Evolutionary conservation across 169 alveolate genomes (phyloP), one percentile per base, ranked within the genome.

Genomic region (Eimeria acervulina): DNA sequence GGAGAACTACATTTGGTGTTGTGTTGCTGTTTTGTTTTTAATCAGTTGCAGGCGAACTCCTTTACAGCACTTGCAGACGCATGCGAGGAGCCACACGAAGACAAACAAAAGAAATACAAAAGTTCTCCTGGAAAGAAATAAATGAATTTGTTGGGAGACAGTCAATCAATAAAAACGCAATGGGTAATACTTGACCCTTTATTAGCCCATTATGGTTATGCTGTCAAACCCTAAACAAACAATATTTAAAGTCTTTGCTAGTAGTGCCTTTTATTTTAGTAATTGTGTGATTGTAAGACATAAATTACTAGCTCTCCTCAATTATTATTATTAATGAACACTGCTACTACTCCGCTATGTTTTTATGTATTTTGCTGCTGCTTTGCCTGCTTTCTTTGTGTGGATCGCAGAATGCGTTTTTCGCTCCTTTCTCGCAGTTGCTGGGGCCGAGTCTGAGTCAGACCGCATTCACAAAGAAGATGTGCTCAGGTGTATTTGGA

Each of bases 401-500:
- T 12, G 74, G 4, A 6, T 33, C 12, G 6, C 90, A 80, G 90
- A 80, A 28, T 84, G 74, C 55, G 80, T 84, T 33, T 84, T 84
- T 55, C 93, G 74, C 31, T 84, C 93, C 5, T 59, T 84, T 31
- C 78, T 23, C 33, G 52, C 80, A 8, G 38, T 4, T 33, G 74
- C 78, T 36, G 80, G 80, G 4, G 52, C 93, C 4, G n/a, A 7
- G n/a, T 12, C 90, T 5, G 55, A 13, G 8, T 36, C 89, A 28
- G 90, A 40, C 42, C 33, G 68, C 44, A 80, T 91, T 44, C 31
- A 78, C 95, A 51, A 80, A 1, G 95, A 84, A 52, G 95, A 91
- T 68, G 15, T 91, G 36, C 83, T 76, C 42, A 72, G 95, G 59
- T 91, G 89, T 33, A 91, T 91, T 42, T 91, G 95, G 95, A 68